Evolutionary conservation across 2,329 filamentous ascomycete species (phyloP).

Genomic region (Fusarium irregulare): DNA sequence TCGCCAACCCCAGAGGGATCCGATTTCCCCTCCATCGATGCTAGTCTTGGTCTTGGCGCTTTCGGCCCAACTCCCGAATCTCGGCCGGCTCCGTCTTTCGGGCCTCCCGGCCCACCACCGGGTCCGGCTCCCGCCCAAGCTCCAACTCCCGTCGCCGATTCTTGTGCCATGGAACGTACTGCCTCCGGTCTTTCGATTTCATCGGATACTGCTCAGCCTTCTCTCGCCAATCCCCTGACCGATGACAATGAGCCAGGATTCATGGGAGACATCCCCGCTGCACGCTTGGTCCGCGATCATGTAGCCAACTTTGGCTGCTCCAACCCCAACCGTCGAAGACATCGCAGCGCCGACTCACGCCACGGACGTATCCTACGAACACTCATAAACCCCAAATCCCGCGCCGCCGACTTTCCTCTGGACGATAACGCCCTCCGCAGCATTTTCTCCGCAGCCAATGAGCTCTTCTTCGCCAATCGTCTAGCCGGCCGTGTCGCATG

Average conservation of each 20-base stretch:
- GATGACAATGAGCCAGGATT: conserved; percentile 50
- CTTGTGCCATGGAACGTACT: conserved; percentile 59
- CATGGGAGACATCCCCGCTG: conserved; percentile 60
- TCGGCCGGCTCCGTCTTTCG: conserved; percentile 34
- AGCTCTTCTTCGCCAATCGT: conserved; percentile 69
- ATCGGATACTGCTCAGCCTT: conserved; percentile 53
- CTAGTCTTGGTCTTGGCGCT: conserved; percentile 31
- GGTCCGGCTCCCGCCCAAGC: conserved; percentile 10
- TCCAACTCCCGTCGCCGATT: conserved; percentile 22
- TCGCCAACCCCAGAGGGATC: conserved; percentile 41
- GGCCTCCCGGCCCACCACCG: conserved; percentile 22
- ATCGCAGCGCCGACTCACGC: conserved; percentile 59
- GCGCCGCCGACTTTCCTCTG: conserved; percentile 61
- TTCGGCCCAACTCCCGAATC: conserved; percentile 29
- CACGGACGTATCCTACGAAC: conserved; percentile 68
- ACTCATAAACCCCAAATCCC: conserved; percentile 64
- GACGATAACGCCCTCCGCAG: conserved; percentile 67
- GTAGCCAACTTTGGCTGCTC: conserved; percentile 52
- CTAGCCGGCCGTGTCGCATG: conserved; percentile 69
- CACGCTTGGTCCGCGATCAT: conserved; percentile 61
- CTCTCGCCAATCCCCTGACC: conserved; percentile 37
- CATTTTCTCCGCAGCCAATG: conserved; percentile 71
- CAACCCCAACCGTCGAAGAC: conserved; percentile 51
- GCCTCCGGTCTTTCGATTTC: conserved; percentile 62
- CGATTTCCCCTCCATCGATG: conserved; percentile 28